Percentiles rank a stretch among this genome's conserved stretches.
phyloP scores from a whole-genome alignment of 2,329 filamentous ascomycete species.

The Sclerotinia sclerotiorum region DNA sequence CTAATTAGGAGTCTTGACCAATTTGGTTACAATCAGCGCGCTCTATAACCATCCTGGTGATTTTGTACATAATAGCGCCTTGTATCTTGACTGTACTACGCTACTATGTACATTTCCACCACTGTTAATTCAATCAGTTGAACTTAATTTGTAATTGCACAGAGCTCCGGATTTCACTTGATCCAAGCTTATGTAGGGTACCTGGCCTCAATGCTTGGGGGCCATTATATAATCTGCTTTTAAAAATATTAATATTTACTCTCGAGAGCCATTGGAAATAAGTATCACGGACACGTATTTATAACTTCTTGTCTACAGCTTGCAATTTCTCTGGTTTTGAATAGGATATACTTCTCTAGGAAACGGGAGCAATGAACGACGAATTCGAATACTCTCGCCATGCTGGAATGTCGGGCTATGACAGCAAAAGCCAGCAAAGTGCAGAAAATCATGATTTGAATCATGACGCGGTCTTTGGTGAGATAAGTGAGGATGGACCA shows the following conservation, averaged over 20 bases:
- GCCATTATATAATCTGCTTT: slow-evolving; percentile 1
- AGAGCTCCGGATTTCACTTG: slow-evolving; percentile 2
- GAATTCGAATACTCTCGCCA: slow-evolving; percentile 2
- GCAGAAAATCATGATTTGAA: slow-evolving; percentile 2
- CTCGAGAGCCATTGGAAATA: background rate
- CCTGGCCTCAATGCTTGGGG: background rate
- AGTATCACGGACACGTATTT: background rate
- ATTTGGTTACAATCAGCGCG: background rate
- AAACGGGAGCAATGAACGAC: slow-evolving; percentile 2
- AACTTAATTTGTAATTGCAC: background rate
- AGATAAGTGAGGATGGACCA: slow-evolving; percentile 19
- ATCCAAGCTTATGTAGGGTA: background rate
- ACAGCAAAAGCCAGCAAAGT: slow-evolving; percentile 3
- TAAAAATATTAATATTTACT: background rate
- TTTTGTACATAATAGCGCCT: slow-evolving; percentile 13
- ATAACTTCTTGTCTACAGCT: background rate
- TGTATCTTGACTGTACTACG: background rate
- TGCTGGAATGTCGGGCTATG: background rate
- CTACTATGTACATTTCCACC: background rate
- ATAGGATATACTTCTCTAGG: background rate
- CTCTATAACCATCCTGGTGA: background rate
- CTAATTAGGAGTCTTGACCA: background rate
- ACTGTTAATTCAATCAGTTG: background rate
- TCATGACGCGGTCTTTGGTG: slow-evolving; percentile 17
- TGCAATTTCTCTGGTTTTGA: background rate